A percentile compares a stretch with the other conserved stretches of the same genome.
Conservation (phyloP, 2,329 filamentous ascomycete genomes). For the Trichophyton equinum region DNA sequence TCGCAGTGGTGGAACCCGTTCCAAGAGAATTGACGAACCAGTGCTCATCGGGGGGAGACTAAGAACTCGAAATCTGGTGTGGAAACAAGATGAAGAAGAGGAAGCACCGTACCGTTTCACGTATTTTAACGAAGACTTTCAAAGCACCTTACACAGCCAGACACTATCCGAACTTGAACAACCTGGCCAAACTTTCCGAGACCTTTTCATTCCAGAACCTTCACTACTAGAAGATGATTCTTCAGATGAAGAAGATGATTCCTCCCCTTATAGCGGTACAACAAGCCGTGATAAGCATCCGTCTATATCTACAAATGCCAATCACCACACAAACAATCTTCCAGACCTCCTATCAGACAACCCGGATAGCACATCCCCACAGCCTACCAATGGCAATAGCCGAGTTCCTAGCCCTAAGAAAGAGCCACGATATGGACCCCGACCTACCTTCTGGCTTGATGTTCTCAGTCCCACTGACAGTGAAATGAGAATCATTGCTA, state of each 20-base stretch:
- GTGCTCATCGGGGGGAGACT: constrained; percentile 82
- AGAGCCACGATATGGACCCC: constrained; percentile 55
- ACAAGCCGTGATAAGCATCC: constrained; percentile 2
- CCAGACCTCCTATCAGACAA: constrained; percentile 8
- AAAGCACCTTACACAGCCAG: constrained; percentile 90
- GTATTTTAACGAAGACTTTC: constrained; percentile 96
- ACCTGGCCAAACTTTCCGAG: constrained; percentile 67
- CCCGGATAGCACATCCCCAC: constrained; percentile 11
- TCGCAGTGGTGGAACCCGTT: constrained; percentile 65
- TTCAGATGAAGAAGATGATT: constrained; percentile 47
- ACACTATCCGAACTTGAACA: constrained; percentile 88
- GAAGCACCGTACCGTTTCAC: constrained; percentile 91
- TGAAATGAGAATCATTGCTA: constrained; percentile 89
- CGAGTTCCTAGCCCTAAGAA: constrained; percentile 25
- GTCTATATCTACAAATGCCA: neutral
- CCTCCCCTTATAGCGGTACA: constrained; percentile 3
- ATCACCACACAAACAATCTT: constrained; percentile 8
- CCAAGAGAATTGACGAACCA: constrained; percentile 87
- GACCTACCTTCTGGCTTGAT: constrained; percentile 95
- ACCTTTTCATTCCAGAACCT: constrained; percentile 84
- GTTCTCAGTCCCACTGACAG: constrained; percentile 79
- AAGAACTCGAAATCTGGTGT: constrained; percentile 63
- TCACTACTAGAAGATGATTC: constrained; percentile 54
- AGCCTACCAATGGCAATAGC: constrained; percentile 20
- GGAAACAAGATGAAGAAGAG: constrained; percentile 79